Evolutionary conservation across 257 asterid species (phyloP), one percentile per base, ranked within the genome.

Genomic region (Buddleja alternifolia): DNA sequence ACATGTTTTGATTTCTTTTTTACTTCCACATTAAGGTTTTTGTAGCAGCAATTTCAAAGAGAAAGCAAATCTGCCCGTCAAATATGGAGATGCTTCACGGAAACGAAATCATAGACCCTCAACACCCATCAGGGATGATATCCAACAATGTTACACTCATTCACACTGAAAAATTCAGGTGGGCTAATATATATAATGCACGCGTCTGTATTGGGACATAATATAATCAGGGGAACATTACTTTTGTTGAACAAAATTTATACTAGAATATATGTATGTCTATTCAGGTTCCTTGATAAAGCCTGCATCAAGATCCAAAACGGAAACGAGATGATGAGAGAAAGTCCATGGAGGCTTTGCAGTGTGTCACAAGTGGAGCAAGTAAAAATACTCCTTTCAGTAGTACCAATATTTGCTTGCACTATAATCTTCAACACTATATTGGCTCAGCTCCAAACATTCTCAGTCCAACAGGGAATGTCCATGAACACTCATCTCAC

Each of bases 341-440:
- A 85, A 53, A 83, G 91, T 8, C 75, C 87, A 1, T 89, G 93
- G 94, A 78, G 85, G 53, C 82, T 89, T 0, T 86, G 96, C 86
- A 83, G 80, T 6, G 88, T 78, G 14, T 60, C 87, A 0, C 94
- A 86, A 53, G 96, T 86, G 12, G 93, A 86, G 78, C 94, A 89
- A 72, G 96, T 84, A 46, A 88, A 88, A 70, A 81, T 84, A 41
- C 69, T 88, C 7, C 67, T 88, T 1, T 86, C 96, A 5, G 78
- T 84, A 1, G 81, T 86, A 12, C 96, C 96, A 0, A 86, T 88
- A 42, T 88, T 86, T 14, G 89, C 86, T 0, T 86, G 91, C 84
- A 86, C 96, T 0, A 86, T 88, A 68, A 82, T 86, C 73, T 88
- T 88, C 85, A 86, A 86, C 93, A 86, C 93, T 41, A 84, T 86